Evolutionary conservation across 257 asterid genomes (phyloP).

Genomic region (Fraxinus anomala): DNA sequence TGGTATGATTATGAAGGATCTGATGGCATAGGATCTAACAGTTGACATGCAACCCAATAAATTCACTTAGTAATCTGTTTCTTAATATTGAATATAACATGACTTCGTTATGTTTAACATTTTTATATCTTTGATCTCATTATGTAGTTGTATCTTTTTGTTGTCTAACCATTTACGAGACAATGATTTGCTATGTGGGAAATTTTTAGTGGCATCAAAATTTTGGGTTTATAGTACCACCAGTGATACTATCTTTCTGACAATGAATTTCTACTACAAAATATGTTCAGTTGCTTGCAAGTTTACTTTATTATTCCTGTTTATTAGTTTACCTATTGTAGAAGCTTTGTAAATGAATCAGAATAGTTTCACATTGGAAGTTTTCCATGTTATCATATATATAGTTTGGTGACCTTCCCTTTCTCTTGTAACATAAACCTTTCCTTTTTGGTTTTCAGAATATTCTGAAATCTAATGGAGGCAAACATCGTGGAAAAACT

Average conservation of each 20-base stretch:
- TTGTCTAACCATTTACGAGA: constrained; percentile 3
- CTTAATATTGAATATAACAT: background rate
- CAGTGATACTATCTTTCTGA: constrained; percentile 2
- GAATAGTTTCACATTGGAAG: constrained; percentile 11
- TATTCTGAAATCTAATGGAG: constrained; percentile 61
- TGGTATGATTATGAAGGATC: background rate
- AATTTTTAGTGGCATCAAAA: background rate
- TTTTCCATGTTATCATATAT: constrained; percentile 14
- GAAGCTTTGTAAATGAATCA: constrained; percentile 9
- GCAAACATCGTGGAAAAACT: constrained; percentile 87
- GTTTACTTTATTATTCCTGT: constrained; percentile 14
- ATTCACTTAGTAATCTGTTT: background rate
- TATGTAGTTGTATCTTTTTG: background rate
- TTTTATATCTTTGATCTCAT: background rate
- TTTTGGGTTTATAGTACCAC: background rate
- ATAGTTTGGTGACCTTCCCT: background rate
- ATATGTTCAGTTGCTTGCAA: constrained; percentile 15
- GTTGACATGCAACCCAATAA: background rate
- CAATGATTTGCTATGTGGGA: constrained; percentile 8
- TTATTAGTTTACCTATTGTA: background rate
- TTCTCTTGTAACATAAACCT: background rate
- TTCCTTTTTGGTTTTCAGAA: constrained; percentile 52
- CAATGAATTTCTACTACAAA: background rate
- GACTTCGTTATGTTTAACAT: background rate
- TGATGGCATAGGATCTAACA: background rate